phyloP scores from a whole-genome alignment of 306 rosid genomes.

The Leucaena leucocephala region DNA sequence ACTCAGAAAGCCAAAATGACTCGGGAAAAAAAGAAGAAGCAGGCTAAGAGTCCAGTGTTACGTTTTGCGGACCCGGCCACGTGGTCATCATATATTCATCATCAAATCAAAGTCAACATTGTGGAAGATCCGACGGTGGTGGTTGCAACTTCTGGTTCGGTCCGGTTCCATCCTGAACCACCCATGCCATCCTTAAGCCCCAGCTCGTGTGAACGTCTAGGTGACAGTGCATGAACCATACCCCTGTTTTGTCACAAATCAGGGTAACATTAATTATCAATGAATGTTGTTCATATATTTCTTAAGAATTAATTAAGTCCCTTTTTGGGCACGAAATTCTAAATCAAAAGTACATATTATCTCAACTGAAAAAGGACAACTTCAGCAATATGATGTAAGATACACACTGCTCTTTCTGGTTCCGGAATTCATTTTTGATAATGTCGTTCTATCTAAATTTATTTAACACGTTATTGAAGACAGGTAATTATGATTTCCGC shows the following conservation, averaged over 20 bases:
- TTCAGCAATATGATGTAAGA: constrained; percentile 7
- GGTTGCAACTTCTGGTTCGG: constrained; percentile 73
- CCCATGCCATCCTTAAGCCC: constrained; percentile 91
- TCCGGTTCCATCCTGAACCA: constrained; percentile 66
- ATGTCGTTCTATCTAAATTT: constrained; percentile 12
- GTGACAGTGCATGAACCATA: constrained; percentile 96
- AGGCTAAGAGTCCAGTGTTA: not conserved
- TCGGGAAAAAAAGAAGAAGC: not conserved
- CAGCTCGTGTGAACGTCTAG: constrained; percentile 86
- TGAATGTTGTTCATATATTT: not conserved
- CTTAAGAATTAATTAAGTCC: not conserved
- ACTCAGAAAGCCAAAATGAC: constrained; percentile 4
- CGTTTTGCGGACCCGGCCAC: constrained; percentile 26
- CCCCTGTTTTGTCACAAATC: constrained; percentile 52
- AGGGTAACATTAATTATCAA: not conserved
- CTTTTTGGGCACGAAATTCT: not conserved
- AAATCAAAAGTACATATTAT: too few relatives aligned
- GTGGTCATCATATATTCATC: not conserved
- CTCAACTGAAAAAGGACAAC: not conserved
- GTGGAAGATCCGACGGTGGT: constrained; percentile 87
- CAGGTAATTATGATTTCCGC: not conserved
- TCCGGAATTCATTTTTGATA: constrained; percentile 18
- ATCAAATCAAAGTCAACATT: constrained; percentile 54
- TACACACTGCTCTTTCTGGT: not conserved
- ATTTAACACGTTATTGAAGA: not conserved